Evolutionary conservation across 768 basidiomycete genomes (phyloP).

Genomic region (Phaffia australis): DNA sequence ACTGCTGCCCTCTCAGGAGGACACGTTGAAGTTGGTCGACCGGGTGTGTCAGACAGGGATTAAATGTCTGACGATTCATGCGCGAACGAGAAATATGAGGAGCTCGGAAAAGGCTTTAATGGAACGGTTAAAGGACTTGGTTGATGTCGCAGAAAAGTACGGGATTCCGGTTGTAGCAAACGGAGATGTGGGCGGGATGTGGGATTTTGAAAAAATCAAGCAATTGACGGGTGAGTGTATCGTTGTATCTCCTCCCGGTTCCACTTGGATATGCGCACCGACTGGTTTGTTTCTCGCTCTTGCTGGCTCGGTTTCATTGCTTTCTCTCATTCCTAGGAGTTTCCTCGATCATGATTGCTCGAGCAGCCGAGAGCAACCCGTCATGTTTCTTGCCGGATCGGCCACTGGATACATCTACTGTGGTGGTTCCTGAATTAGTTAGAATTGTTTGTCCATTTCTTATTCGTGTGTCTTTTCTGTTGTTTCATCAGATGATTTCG

Average conservation of each 20-base stretch:
- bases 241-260: not conserved
- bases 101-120: slow-evolving; percentile 66
- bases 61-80: slow-evolving; percentile 83
- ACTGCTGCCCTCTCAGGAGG: slow-evolving; percentile 70
- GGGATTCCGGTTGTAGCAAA: slow-evolving; percentile 87
- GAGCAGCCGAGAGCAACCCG: slow-evolving; percentile 86
- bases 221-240: slow-evolving; percentile 54
- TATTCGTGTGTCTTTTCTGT: slow-evolving; percentile 4
- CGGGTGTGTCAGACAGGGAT: slow-evolving; percentile 79
- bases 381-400: slow-evolving; percentile 68
- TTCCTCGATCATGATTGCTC: slow-evolving; percentile 90
- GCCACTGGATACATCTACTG: slow-evolving; percentile 56
- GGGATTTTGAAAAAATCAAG: slow-evolving; percentile 66
- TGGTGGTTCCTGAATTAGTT: slow-evolving; percentile 60
- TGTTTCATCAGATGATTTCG: not conserved
- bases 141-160: slow-evolving; percentile 57
- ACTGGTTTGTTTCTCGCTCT: not conserved
- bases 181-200: slow-evolving; percentile 73
- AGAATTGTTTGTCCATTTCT: slow-evolving; percentile 49
- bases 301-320: not conserved
- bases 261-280: not conserved
- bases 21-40: slow-evolving; percentile 79
- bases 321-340: slow-evolving; percentile 47
- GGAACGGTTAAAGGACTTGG: slow-evolving; percentile 69
- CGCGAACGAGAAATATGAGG: slow-evolving; percentile 85